Evolutionary conservation across 176 grass and related monocot genomes (phyloP), one percentile per base, ranked within the genome.

Genomic region (Chloris gayana): DNA sequence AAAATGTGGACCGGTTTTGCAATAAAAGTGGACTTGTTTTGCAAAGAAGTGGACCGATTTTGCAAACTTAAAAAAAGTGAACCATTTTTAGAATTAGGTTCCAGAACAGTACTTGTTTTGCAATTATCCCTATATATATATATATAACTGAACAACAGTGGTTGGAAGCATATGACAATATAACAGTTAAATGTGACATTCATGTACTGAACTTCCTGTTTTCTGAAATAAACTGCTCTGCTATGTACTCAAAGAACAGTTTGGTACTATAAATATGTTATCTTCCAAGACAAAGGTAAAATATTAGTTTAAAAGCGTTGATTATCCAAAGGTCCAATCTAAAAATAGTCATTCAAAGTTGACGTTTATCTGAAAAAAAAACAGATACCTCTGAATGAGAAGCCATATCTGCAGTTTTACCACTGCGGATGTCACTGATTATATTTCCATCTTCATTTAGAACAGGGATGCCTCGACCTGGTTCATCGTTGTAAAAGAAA

Each of bases 381-480:
- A 45, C n/a, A 81, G 71, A 69, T 91, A 98, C 96, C 96, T 91
- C 92, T 26, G 88, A 72, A 87, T 54, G 38, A 63, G 81, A 73
- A 75, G 77, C 56, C 17, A 76, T 68, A 75, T 89, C 88, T 82
- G 82, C 72, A 70, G 69, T 81, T 93, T 95, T 91, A 84, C 63
- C 77, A 85, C 73, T 38, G 22, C 62, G 78, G 79, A 76, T 72
- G 80, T 93, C 90, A 76, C 76, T 87, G 61, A 92, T 90, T 31
- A 88, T 45, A 86, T 91, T 86, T 76, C 96, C 96, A 84, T 98
- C 96, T 80, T 98, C 92, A 50, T 91, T 95, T 58, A 95, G 49
- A 91, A 98, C 72, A 69, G 88, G 90, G 68, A 98, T 65, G 64
- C 90, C 88, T 59, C 86, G 74, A 74, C 77, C 92, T 98, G 64